phyloP scores from a whole-genome alignment of 2,329 filamentous ascomycete species.

The Microthyrium microscopicum region DNA sequence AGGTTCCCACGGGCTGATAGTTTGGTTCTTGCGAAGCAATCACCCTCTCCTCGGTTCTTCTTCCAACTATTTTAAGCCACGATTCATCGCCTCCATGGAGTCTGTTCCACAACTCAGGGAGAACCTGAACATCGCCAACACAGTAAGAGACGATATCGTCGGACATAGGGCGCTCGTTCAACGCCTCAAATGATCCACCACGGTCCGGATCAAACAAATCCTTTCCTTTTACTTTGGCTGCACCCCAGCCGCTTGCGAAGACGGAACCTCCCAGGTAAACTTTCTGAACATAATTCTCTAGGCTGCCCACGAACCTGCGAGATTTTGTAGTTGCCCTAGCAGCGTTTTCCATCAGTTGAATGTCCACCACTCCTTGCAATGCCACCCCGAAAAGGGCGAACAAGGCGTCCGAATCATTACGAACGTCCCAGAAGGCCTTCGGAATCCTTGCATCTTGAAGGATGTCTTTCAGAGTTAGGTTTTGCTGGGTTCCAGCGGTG shows the following conservation, averaged over 20 bases:
- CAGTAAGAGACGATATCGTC: slow-evolving; percentile 28
- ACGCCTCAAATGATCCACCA: slow-evolving; percentile 31
- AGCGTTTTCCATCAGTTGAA: slow-evolving; percentile 41
- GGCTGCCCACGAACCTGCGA: slow-evolving; percentile 16
- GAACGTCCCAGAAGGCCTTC: slow-evolving; percentile 43
- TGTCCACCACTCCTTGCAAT: slow-evolving; percentile 30
- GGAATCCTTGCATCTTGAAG: slow-evolving; percentile 26
- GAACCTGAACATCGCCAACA: slow-evolving; percentile 26
- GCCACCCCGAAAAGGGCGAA: slow-evolving; percentile 28
- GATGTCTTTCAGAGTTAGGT: slow-evolving; percentile 21
- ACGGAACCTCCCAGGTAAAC: slow-evolving; percentile 15
- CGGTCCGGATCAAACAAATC: slow-evolving; percentile 24
- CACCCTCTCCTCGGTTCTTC: slow-evolving; percentile 1
- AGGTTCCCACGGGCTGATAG: too few relatives aligned
- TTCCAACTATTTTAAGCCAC: not conserved
- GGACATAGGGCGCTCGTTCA: slow-evolving; percentile 29
- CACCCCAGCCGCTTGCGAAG: slow-evolving; percentile 15
- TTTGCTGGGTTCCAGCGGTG: slow-evolving; percentile 13
- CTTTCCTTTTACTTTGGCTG: slow-evolving; percentile 21
- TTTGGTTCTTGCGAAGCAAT: slow-evolving; percentile 3
- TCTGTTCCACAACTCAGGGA: slow-evolving; percentile 19
- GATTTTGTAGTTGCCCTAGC: slow-evolving; percentile 11
- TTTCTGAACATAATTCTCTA: slow-evolving; percentile 23
- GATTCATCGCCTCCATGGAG: not conserved
- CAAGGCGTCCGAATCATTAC: slow-evolving; percentile 41